Conservation (phyloP, 2,329 filamentous ascomycete species). For the Bretziella fagacearum region DNA sequence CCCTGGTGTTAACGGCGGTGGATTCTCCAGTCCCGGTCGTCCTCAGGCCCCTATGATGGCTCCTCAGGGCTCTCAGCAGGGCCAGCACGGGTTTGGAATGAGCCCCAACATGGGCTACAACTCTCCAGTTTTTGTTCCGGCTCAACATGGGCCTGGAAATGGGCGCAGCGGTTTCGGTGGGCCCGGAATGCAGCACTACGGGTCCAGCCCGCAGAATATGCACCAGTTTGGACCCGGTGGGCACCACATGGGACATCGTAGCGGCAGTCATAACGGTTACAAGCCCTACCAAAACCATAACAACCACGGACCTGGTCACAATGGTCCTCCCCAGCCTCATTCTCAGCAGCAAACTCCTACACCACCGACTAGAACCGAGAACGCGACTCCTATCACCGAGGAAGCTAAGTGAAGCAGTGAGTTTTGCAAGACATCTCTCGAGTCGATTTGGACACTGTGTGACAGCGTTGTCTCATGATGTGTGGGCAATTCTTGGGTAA, state of each 20-base stretch:
- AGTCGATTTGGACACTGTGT: background rate
- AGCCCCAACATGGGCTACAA: conserved; percentile 57
- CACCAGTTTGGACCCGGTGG: conserved; percentile 39
- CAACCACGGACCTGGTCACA: conserved; percentile 7
- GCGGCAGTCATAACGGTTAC: conserved; percentile 13
- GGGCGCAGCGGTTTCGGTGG: conserved; percentile 41
- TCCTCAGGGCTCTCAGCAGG: conserved; percentile 84
- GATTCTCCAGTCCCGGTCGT: conserved; percentile 77
- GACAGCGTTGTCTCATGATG: background rate
- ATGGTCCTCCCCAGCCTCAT: conserved; percentile 5
- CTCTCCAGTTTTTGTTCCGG: conserved; percentile 53
- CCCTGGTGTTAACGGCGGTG: conserved; percentile 40
- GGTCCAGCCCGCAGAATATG: conserved; percentile 46
- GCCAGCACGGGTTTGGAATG: conserved; percentile 63
- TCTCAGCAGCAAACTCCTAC: conserved; percentile 12
- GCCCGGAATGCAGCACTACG: conserved; percentile 43
- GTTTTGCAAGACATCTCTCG: background rate
- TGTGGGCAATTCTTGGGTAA: background rate
- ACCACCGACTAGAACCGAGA: conserved; percentile 11
- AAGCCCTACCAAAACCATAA: conserved; percentile 14
- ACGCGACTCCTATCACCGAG: conserved; percentile 12
- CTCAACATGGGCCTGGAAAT: conserved; percentile 47
- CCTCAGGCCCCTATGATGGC: conserved; percentile 78
- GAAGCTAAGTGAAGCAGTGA: conserved; percentile 11
- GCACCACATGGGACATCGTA: conserved; percentile 13